Conservation (phyloP, 169 alveolate genomes). For the Eimeria necatrix region DNA sequence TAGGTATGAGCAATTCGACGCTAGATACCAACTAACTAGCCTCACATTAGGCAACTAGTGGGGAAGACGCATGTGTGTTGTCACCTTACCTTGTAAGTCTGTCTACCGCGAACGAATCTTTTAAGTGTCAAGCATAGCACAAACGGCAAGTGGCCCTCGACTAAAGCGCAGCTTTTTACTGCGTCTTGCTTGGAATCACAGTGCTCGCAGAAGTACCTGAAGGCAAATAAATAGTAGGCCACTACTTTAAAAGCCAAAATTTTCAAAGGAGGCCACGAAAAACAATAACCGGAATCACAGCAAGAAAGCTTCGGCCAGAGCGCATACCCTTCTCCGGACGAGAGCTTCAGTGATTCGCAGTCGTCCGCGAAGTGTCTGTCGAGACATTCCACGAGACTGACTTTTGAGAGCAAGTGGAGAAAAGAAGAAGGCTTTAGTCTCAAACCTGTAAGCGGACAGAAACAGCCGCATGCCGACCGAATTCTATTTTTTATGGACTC, state of each 20-base stretch:
- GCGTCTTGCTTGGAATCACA: constrained; percentile 81
- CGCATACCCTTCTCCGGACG: constrained; percentile 79
- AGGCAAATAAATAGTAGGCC: neutral
- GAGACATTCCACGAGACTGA: constrained; percentile 78
- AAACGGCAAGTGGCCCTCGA: constrained; percentile 78
- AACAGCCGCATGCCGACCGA: neutral
- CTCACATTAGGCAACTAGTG: too few species aligned
- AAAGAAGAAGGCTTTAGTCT: constrained; percentile 74
- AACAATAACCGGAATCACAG: neutral
- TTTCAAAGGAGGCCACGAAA: neutral
- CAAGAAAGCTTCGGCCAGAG: neutral
- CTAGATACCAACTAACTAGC: too few species aligned
- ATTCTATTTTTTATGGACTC: neutral
- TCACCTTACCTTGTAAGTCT: constrained; percentile 78
- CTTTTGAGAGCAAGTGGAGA: constrained; percentile 40
- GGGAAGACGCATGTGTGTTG: too few species aligned
- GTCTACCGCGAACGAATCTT: constrained; percentile 80
- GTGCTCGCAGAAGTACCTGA: constrained; percentile 79
- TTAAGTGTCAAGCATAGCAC: constrained; percentile 79
- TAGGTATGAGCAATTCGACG: too few species aligned
- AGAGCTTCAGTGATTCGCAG: constrained; percentile 78
- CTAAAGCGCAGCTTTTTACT: constrained; percentile 77
- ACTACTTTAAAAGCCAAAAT: neutral
- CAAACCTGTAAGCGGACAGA: constrained; percentile 21
- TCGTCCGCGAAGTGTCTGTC: constrained; percentile 76